Evolutionary conservation across 2,329 filamentous ascomycete genomes (phyloP), one percentile per base, ranked within the genome.

Genomic region (Cytospora chrysosperma): DNA sequence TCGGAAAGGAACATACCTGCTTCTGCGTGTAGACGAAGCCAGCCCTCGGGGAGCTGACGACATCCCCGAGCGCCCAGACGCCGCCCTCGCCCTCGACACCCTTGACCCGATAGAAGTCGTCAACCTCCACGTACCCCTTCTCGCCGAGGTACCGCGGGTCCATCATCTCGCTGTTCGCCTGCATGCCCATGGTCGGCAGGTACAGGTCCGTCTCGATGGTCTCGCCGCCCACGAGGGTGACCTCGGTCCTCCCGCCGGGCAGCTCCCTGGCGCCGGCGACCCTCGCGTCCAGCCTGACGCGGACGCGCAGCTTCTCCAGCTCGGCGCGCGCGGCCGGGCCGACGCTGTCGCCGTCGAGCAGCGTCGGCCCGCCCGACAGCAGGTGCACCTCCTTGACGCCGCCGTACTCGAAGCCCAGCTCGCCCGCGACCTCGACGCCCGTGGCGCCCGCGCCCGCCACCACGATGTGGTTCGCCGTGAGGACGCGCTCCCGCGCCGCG

Each of bases 401-500:
- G 61, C 71, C 73, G 70, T 77, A 86, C 67, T 80, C 81, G 71
- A 76, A 80, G 55, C 76, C 79, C 28, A 87, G 77, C 75, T 87
- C 85, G 49, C 78, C 83, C 2, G 82, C 81, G 5, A 79, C 71
- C 74, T 87, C 85, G 60, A 84, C 77, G 60, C 85, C 85, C 2
- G 85, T 87, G 54, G 80, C 68, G 47, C 85, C 85, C 1, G 78
- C 84, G 56, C 85, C 85, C 4, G 78, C 84, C n/a, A 87, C 74
- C 63, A 86, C 77, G 69, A 87, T 79, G 71, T 81, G 80, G 65
- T 74, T 74, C 4, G 85, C 84, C 2, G 74, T 72, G 43, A 70
- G 68, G 61, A 86, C 76, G 56, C 74, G 73, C 10, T 75, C 72
- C 50, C 77, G 75, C 1, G 78, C 79, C 17, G 68, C 55, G 59